Conservation (phyloP, 2,329 filamentous ascomycete genomes). For the Hypoxylon sp. region DNA sequence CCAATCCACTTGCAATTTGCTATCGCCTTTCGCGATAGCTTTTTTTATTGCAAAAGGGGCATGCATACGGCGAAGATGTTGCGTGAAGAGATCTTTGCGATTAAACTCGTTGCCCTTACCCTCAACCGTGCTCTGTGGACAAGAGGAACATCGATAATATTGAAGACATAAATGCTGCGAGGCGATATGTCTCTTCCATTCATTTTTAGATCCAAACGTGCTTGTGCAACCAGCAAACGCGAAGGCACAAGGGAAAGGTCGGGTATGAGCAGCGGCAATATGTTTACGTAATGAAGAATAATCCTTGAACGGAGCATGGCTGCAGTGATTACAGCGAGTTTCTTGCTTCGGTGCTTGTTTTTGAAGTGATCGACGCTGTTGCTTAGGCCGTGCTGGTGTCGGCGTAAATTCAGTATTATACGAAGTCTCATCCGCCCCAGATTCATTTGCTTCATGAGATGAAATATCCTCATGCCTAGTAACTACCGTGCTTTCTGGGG, state of each 20-base stretch:
- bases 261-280: slow-evolving; percentile 77
- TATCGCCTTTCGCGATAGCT: slow-evolving; percentile 70
- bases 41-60: slow-evolving; percentile 76
- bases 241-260: slow-evolving; percentile 88
- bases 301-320: slow-evolving; percentile 76
- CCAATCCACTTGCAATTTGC: slow-evolving; percentile 73
- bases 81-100: slow-evolving; percentile 94
- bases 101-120: slow-evolving; percentile 79
- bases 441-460: slow-evolving; percentile 59
- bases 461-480: slow-evolving; percentile 61
- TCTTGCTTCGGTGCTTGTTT: slow-evolving; percentile 70
- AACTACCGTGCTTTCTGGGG: slow-evolving; percentile 50
- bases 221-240: slow-evolving; percentile 86
- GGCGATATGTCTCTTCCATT: slow-evolving; percentile 96
- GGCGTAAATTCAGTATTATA: slow-evolving; percentile 56
- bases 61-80: slow-evolving; percentile 96
- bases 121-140: slow-evolving; percentile 63
- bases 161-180: slow-evolving; percentile 86
- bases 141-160: slow-evolving; percentile 75
- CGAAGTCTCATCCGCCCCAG: slow-evolving; percentile 59
- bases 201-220: slow-evolving; percentile 92
- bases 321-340: slow-evolving; percentile 73
- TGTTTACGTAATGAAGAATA: slow-evolving; percentile 77
- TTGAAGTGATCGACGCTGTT: slow-evolving; percentile 63
- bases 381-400: slow-evolving; percentile 60